These are phyloP conservation scores for Priceomyces haplophilus DNA, from an alignment of 805 yeast species.

Conservation along the genomic window DNA sequence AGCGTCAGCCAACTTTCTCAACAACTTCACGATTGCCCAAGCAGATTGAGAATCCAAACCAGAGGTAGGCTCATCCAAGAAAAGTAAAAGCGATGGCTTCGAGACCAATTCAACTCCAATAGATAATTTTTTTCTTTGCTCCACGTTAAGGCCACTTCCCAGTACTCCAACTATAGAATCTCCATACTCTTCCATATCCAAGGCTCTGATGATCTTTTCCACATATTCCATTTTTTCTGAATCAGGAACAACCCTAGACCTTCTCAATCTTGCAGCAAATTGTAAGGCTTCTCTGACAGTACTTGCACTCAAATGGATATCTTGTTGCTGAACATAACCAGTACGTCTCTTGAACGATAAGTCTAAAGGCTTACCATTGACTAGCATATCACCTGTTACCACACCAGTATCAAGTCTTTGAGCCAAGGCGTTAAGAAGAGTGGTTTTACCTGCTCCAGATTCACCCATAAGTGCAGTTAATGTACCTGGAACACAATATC, in stretches of 20 bases:
- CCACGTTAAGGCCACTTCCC: slow-evolving; percentile 35
- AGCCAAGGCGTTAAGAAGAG: slow-evolving; percentile 51
- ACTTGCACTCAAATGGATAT: slow-evolving; percentile 16
- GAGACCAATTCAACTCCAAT: slow-evolving; percentile 33
- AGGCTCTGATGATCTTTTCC: slow-evolving; percentile 15
- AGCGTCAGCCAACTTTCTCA: slow-evolving; percentile 31
- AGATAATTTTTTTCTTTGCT: slow-evolving; percentile 33
- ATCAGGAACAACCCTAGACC: slow-evolving; percentile 49
- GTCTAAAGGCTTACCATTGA: slow-evolving; percentile 50
- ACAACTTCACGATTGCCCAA: slow-evolving; percentile 34
- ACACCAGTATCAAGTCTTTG: slow-evolving; percentile 55
- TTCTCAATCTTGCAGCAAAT: slow-evolving; percentile 22
- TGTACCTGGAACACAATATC: slow-evolving; percentile 47
- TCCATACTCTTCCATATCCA: slow-evolving; percentile 22
- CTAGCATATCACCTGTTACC: slow-evolving; percentile 56
- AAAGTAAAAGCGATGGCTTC: slow-evolving; percentile 25
- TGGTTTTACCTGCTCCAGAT: slow-evolving; percentile 64
- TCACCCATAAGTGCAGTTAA: slow-evolving; percentile 62
- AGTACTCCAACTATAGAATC: slow-evolving; percentile 33
- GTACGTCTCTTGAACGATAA: slow-evolving; percentile 46
- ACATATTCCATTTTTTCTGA: slow-evolving; percentile 15
- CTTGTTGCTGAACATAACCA: slow-evolving; percentile 22
- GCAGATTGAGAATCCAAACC: slow-evolving; percentile 39
- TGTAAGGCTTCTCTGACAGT: slow-evolving; percentile 19
- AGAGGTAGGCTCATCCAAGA: slow-evolving; percentile 38